Percentiles rank a stretch among this genome's conserved stretches.
Conservation (phyloP, 306 rosid species). For the Alnus glutinosa region DNA sequence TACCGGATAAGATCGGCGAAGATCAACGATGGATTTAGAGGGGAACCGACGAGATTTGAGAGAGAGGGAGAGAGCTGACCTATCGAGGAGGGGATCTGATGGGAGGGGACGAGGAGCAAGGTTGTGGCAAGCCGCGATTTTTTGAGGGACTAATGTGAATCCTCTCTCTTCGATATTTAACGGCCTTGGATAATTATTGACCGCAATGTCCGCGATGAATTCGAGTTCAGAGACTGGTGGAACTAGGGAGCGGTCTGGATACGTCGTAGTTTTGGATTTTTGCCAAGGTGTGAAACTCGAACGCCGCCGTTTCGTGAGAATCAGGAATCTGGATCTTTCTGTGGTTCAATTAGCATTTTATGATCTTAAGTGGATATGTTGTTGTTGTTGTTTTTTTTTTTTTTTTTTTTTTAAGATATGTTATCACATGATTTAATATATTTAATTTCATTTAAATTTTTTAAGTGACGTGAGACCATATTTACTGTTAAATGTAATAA, state of each 20-base stretch:
- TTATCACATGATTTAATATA: no score
- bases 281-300: not conserved
- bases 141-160: not conserved
- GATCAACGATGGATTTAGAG: constrained; percentile 1
- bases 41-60: not conserved
- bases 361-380: no score
- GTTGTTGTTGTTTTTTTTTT: no score
- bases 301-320: no score
- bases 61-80: constrained; percentile 14
- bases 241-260: not conserved
- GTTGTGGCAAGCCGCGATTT: constrained; percentile 28
- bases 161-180: constrained; percentile 5
- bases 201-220: constrained; percentile 20
- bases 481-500: no score
- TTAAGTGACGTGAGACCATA: no score
- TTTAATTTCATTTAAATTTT: no score
- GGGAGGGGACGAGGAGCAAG: constrained; percentile 2
- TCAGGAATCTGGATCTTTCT: no score
- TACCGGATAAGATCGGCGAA: not conserved
- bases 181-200: not conserved
- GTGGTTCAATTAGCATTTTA: no score
- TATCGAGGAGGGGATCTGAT: not conserved
- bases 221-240: not conserved
- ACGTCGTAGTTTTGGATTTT: not conserved
- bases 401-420: no score